A percentile compares a stretch with the other conserved stretches of the same genome.
Conservation (phyloP, 2,329 filamentous ascomycete genomes). For the Fusarium sp. region DNA sequence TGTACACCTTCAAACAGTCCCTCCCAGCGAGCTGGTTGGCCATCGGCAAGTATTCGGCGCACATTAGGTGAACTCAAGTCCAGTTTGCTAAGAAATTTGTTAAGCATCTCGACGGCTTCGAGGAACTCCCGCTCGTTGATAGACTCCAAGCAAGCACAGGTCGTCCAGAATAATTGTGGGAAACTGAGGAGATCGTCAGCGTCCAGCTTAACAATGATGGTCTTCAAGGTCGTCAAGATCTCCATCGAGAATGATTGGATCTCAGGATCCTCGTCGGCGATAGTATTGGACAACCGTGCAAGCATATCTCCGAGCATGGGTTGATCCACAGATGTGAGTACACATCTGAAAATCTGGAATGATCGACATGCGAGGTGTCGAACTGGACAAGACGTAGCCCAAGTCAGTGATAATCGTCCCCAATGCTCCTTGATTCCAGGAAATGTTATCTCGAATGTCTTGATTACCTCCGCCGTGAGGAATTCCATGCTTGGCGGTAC, state of each 20-base stretch:
- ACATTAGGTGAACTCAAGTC: conserved; percentile 78
- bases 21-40: conserved; percentile 87
- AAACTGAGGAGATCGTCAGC: conserved; percentile 84
- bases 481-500: conserved; percentile 89
- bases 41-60: conserved; percentile 76
- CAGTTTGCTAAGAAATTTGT: conserved; percentile 83
- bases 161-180: conserved; percentile 97
- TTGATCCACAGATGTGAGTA: conserved; percentile 88
- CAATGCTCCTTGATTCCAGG: conserved; percentile 90
- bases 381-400: conserved; percentile 97
- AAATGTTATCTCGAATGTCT: conserved; percentile 84
- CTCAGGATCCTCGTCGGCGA: conserved; percentile 92
- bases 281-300: conserved; percentile 91
- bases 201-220: conserved; percentile 86
- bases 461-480: conserved; percentile 81
- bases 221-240: conserved; percentile 91
- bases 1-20: conserved; percentile 88
- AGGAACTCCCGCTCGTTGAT: conserved; percentile 96
- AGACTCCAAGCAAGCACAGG: conserved; percentile 93
- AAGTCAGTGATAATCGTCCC: conserved; percentile 88
- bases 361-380: conserved; percentile 94
- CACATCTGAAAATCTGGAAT: conserved; percentile 96
- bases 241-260: conserved; percentile 99
- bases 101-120: conserved; percentile 90
- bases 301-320: conserved; percentile 98